Percentiles rank a stretch among this genome's conserved stretches.
phyloP scores from a whole-genome alignment of 257 asterid species.

The Solanum virginianum region DNA sequence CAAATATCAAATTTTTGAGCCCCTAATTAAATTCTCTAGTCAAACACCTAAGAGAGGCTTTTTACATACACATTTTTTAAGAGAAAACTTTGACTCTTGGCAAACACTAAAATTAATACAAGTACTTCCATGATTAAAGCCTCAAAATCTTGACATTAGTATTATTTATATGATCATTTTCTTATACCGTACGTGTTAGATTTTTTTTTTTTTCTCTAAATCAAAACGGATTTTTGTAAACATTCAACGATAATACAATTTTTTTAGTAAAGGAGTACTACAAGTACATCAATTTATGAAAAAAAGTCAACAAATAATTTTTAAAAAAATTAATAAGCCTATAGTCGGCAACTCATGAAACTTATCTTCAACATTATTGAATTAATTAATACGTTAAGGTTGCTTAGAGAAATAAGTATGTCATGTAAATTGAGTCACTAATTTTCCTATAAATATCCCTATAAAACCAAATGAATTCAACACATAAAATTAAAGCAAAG shows the following conservation, averaged over 20 bases:
- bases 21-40: background rate
- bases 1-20: background rate
- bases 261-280: background rate
- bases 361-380: background rate
- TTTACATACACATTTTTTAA: background rate
- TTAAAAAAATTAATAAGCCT: background rate
- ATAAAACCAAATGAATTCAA: background rate
- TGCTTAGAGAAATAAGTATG: background rate
- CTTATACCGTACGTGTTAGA: background rate
- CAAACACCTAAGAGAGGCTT: background rate
- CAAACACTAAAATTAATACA: background rate
- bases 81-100: background rate
- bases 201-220: background rate
- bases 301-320: background rate
- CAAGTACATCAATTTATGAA: background rate
- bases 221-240: background rate
- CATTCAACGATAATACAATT: background rate
- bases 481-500: background rate
- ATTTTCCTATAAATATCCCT: background rate
- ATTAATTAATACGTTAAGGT: background rate
- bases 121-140: background rate
- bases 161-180: background rate
- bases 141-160: background rate
- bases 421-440: background rate
- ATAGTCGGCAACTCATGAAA: background rate